Evolutionary conservation across 306 rosid genomes (phyloP).

Genomic region (Lotus japonicus): DNA sequence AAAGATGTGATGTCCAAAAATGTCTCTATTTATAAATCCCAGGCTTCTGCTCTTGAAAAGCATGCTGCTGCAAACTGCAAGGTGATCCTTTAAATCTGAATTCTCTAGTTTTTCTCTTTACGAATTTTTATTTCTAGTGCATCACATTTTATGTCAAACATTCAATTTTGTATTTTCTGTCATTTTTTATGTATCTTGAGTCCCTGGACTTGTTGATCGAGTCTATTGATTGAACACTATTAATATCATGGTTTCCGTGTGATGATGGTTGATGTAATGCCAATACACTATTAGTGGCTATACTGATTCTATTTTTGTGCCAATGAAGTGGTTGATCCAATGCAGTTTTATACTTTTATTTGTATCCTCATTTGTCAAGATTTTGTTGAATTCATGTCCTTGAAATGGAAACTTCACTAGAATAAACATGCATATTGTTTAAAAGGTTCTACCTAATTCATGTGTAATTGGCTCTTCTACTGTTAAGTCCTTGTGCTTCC

Average conservation of each 20-base stretch:
- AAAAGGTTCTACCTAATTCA: neutral
- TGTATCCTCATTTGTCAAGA: neutral
- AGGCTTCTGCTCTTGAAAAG: slow-evolving; percentile 93
- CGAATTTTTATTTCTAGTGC: neutral
- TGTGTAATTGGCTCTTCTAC: neutral
- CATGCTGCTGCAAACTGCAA: slow-evolving; percentile 94
- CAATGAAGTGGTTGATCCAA: neutral
- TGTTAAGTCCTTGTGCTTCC: neutral
- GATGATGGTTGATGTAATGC: neutral
- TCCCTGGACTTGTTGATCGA: neutral
- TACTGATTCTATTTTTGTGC: neutral
- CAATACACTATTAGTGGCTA: neutral
- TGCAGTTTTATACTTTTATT: neutral
- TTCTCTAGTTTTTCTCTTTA: neutral
- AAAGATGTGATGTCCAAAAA: slow-evolving; percentile 95
- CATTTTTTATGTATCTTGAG: neutral
- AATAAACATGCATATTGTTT: neutral
- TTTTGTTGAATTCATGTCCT: neutral
- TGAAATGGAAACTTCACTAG: neutral
- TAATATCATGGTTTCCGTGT: neutral
- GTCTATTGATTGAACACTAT: neutral
- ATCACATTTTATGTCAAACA: neutral
- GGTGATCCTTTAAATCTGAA: slow-evolving; percentile 30
- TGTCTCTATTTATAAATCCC: slow-evolving; percentile 90
- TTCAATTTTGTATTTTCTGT: neutral